A percentile compares a stretch with the other conserved stretches of the same genome.
phyloP scores from a whole-genome alignment of 768 basidiomycete genomes.

The Boletus rubroflammeus region DNA sequence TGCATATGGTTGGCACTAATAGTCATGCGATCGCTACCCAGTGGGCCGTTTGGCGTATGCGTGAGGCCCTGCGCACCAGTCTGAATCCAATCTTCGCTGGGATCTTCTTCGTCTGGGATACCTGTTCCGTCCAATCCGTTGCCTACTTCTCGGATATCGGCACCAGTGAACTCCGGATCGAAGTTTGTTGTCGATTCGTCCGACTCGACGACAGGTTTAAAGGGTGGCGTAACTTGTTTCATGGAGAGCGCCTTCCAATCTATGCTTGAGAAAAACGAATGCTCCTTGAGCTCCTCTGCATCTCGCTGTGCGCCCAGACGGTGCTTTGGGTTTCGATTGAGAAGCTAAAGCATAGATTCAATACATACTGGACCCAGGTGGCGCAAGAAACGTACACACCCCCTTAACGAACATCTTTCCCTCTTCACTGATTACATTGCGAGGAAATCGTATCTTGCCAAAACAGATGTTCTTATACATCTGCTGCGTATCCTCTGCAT shows the following conservation, averaged over 20 bases:
- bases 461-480: slow-evolving; percentile 99
- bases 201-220: slow-evolving; percentile 96
- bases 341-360: slow-evolving; percentile 53
- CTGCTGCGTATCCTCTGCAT: slow-evolving; percentile 98
- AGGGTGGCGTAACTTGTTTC: slow-evolving; percentile 93
- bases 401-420: slow-evolving; percentile 99
- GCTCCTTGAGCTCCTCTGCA: slow-evolving; percentile 91
- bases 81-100: slow-evolving; percentile 56
- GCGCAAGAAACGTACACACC: slow-evolving; percentile 48
- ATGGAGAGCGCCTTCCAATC: slow-evolving; percentile 87
- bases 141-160: slow-evolving; percentile 77
- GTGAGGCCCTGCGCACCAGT: slow-evolving; percentile 30
- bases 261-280: slow-evolving; percentile 87
- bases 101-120: slow-evolving; percentile 56
- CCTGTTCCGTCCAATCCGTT: slow-evolving; percentile 46
- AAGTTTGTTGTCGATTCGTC: slow-evolving; percentile 99
- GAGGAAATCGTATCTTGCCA: slow-evolving; percentile 97
- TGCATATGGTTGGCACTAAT: slow-evolving; percentile 10
- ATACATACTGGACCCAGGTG: slow-evolving; percentile 9
- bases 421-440: slow-evolving; percentile 94
- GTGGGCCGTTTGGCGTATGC: slow-evolving; percentile 74
- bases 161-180: slow-evolving; percentile 94
- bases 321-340: slow-evolving; percentile 98
- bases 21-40: slow-evolving; percentile 54
- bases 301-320: slow-evolving; percentile 90